A percentile compares a stretch with the other conserved stretches of the same genome.
Conservation (phyloP, 768 basidiomycete genomes). For the Clitopilus hobsonii region DNA sequence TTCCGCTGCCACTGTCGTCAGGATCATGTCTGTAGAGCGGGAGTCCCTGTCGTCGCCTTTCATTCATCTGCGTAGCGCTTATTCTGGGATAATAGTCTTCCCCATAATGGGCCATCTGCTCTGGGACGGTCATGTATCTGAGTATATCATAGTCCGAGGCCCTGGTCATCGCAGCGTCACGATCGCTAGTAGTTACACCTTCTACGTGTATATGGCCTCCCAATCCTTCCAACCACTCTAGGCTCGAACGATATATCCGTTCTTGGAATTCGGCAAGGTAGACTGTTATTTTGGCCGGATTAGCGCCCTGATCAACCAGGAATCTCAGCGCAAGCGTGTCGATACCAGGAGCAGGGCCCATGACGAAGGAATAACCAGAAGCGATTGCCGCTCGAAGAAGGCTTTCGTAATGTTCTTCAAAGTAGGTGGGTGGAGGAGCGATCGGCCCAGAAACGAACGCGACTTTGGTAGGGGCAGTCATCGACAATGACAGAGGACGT, state of each 20-base stretch:
- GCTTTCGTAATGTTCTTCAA: constrained; percentile 13
- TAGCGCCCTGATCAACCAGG: constrained; percentile 13
- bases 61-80: constrained; percentile 21
- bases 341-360: constrained; percentile 20
- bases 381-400: constrained; percentile 13
- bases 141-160: constrained; percentile 21
- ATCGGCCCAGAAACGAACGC: constrained; percentile 24
- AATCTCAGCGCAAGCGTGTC: constrained; percentile 17
- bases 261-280: constrained; percentile 17
- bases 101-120: constrained; percentile 19
- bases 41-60: constrained; percentile 8
- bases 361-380: constrained; percentile 16
- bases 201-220: constrained; percentile 14
- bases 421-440: constrained; percentile 12
- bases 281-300: constrained; percentile 14
- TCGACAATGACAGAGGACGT: not conserved
- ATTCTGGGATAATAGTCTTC: constrained; percentile 14
- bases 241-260: not conserved
- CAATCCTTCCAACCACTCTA: constrained; percentile 11
- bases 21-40: not conserved
- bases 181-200: constrained; percentile 13
- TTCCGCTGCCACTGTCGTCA: not conserved
- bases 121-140: constrained; percentile 17
- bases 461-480: not conserved
- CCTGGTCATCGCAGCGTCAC: constrained; percentile 21